Evolutionary conservation across 441 rosid genomes (phyloP), one percentile per base, ranked within the genome.

Genomic region (Biscutella auriculata): DNA sequence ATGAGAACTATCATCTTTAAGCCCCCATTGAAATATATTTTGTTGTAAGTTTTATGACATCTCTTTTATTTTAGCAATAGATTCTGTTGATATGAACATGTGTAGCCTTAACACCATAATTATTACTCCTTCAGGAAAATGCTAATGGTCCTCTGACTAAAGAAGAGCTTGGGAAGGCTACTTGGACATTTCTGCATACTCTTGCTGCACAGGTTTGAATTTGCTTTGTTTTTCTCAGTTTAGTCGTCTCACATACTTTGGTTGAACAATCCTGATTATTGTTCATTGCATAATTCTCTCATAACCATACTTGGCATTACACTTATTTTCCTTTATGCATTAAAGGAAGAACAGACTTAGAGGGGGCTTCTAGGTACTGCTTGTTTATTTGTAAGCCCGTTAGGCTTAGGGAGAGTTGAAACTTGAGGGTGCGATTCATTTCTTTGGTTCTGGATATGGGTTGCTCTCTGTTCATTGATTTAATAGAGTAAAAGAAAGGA

Each of bases 171-270:
- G 98, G 96, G 34, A 88, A 85, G 71, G 82, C 86, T 63, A 88
- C 98, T 21, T 92, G 96, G 98, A 92, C 95, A 30, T 88, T 92
- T 77, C 88, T 92, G 37, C 98, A 86, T 76, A 88, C 95, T 51
- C 89, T 92, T 57, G 95, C 81, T 48, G 96, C 95, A 15, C 98
- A 92, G 96, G 95, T 91, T 42, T 17, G 26, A 19, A 13, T 19
- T 36, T 51, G 1, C 49, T 52, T 64, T 9, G 10, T 26, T 16
- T 37, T 10, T 48, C 19, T 56, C 12, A 14, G 4, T 2, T 40
- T 11, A 5, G 1, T 34, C 41, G 5, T 44, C n/a, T 8, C 4
- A 25, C 8, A 26, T 19, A 23, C 7, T 41, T 32, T 1, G 9
- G 11, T 30, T 32, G 34, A 51, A 41, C 66, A 29, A 6, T 16